Base-by-base conservation (phyloP, 306 rosid genomes). In the Corylus avellana region DNA sequence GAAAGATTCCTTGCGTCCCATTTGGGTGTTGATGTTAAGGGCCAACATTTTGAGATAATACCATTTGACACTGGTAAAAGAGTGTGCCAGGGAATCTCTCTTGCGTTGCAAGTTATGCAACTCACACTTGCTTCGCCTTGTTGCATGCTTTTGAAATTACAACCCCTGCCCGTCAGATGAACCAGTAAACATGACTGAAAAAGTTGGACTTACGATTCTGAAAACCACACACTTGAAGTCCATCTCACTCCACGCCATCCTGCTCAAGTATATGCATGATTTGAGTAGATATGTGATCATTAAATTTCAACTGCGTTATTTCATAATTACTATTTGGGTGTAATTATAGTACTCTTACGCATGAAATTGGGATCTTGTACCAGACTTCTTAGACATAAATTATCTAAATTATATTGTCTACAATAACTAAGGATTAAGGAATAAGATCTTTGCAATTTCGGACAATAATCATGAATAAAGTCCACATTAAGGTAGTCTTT, bases 21-120 rank as follows among this genome's bases (percentile, higher is more conserved):
- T 8, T 62, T 53, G 22, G 37, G 54, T 10, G 57, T 80, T 1
- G 87, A 83, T 5, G 7, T 80, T 0, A 53, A 29, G 39, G 84
- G 86, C 1, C 63, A 70, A 9, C 16, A 85, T 25, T 82, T 59
- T 17, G 77, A 79, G 14, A 9, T 82, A 4, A 67, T 83, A 12
- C 82, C 89, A 0, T 86, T 86, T 57, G 86, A 81, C 1, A 54
- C 76, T 13, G 89, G 89, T 0, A 62, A 86, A 32, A 73, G 86
- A 82, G 20, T 70, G 1, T 82, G 89, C 5, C 86, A 84, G 4
- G 77, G 51, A 0, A 3, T 82, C 4, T 14, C 70, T 0, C 76
- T 79, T 25, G 81, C 46, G 0, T 73, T 82, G 2, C 84, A 79
- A 44, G 13, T 71, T 46, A 67, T 76, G 50, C 71, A 79, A 10